Evolutionary conservation across 2,329 filamentous ascomycete species (phyloP).

Genomic region (Ceratocystis colombiana): DNA sequence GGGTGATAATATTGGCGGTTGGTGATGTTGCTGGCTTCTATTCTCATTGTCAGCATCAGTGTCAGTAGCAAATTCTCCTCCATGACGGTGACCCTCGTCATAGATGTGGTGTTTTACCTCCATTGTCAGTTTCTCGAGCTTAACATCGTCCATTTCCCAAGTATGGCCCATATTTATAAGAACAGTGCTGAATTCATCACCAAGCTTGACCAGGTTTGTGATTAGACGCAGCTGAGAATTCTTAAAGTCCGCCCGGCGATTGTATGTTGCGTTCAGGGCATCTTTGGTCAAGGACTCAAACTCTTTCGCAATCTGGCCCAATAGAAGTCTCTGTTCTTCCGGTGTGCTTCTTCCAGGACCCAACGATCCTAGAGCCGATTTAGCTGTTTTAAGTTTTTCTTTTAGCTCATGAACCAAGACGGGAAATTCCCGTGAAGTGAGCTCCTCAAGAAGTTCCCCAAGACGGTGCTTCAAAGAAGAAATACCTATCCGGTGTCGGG

Average conservation of each 20-base stretch:
- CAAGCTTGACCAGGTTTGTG: conserved; percentile 27
- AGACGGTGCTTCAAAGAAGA: conserved; percentile 28
- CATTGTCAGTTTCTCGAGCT: accelerated
- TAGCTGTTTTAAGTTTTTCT: conserved; percentile 18
- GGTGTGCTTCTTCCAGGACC: conserved; percentile 26
- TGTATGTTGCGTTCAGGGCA: conserved; percentile 26
- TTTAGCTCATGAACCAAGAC: conserved; percentile 28
- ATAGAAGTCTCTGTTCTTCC: conserved; percentile 26
- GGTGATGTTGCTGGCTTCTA: neutral
- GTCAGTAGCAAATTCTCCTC: no score
- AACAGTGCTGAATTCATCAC: conserved; percentile 24
- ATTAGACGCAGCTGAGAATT: conserved; percentile 27
- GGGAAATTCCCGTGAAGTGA: conserved; percentile 30
- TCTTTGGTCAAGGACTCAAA: conserved; percentile 27
- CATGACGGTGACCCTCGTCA: neutral
- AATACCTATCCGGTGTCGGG: conserved; percentile 28
- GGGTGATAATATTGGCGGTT: neutral
- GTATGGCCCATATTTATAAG: conserved; percentile 26
- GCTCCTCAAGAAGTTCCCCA: conserved; percentile 29
- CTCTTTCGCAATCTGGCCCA: conserved; percentile 26
- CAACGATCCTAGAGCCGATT: conserved; percentile 20
- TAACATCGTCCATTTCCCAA: neutral
- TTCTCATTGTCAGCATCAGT: no score
- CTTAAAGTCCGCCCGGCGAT: conserved; percentile 22
- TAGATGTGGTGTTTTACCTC: neutral